These are phyloP conservation scores for Cladosporium austrohemisphaericum DNA, from an alignment of 2,329 filamentous ascomycete genomes.

Conservation along the genomic window DNA sequence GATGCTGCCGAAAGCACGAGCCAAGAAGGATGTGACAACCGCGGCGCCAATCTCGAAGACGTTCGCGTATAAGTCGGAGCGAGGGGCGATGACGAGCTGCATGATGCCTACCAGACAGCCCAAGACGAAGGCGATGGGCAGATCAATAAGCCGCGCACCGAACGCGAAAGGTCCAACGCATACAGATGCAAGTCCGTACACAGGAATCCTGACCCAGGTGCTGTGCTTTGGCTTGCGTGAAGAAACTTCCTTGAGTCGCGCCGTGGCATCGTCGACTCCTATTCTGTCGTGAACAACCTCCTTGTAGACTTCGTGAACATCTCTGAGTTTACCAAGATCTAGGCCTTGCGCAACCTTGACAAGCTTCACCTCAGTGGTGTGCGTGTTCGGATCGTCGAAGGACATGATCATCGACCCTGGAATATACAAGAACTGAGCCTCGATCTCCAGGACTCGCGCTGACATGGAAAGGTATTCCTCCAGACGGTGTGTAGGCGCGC, in stretches of 20 bases:
- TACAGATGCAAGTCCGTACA: slow-evolving; percentile 73
- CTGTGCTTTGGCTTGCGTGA: slow-evolving; percentile 53
- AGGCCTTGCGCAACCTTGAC: slow-evolving; percentile 66
- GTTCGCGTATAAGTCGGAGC: slow-evolving; percentile 64
- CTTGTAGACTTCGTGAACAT: slow-evolving; percentile 75
- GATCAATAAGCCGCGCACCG: slow-evolving; percentile 69
- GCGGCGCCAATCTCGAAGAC: slow-evolving; percentile 50
- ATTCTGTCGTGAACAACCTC: slow-evolving; percentile 74
- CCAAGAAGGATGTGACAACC: slow-evolving; percentile 48
- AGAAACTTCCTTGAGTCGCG: slow-evolving; percentile 60
- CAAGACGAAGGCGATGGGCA: slow-evolving; percentile 72
- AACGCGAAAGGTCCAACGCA: slow-evolving; percentile 79
- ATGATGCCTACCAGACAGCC: slow-evolving; percentile 70
- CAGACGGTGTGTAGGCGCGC: slow-evolving; percentile 83
- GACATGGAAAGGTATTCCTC: slow-evolving; percentile 93
- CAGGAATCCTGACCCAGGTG: slow-evolving; percentile 50
- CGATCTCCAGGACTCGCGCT: slow-evolving; percentile 80
- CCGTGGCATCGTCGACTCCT: slow-evolving; percentile 65
- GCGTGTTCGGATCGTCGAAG: slow-evolving; percentile 70
- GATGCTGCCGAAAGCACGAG: slow-evolving; percentile 49
- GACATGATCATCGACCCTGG: slow-evolving; percentile 93
- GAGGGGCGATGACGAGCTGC: slow-evolving; percentile 70
- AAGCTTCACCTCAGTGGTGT: slow-evolving; percentile 77
- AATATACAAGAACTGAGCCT: slow-evolving; percentile 84
- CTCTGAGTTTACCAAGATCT: slow-evolving; percentile 68